Evolutionary conservation across 306 rosid genomes (phyloP).

Genomic region (Abrus pulchellus): DNA sequence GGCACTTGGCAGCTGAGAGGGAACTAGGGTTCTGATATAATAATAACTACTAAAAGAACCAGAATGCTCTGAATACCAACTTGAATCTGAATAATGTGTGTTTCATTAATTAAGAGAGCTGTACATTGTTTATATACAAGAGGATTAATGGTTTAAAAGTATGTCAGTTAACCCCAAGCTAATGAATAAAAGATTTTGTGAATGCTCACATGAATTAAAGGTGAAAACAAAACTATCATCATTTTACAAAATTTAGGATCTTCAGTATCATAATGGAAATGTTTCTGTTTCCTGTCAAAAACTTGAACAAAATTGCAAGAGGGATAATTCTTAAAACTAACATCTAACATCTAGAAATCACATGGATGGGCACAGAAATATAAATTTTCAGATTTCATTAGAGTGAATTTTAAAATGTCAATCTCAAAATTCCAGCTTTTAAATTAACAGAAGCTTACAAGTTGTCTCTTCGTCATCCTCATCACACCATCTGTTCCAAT

Average conservation of each 20-base stretch:
- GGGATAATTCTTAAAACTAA: background rate
- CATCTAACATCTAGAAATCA: background rate
- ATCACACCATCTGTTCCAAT: constrained; percentile 91
- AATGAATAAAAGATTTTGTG: background rate
- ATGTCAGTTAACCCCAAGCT: no score
- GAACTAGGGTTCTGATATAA: no score
- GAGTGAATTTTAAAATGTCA: constrained; percentile 23
- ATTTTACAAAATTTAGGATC: constrained; percentile 10
- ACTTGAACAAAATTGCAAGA: background rate
- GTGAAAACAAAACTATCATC: constrained; percentile 24
- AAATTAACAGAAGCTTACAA: constrained; percentile 55
- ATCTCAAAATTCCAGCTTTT: constrained; percentile 30
- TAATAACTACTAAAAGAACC: no score
- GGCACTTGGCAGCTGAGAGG: no score
- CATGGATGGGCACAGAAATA: constrained; percentile 8
- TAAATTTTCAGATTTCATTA: background rate
- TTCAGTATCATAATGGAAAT: background rate
- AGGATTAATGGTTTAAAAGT: no score
- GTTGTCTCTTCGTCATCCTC: constrained; percentile 77
- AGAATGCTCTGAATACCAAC: no score
- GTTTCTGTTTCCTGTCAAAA: constrained; percentile 4
- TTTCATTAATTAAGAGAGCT: no score
- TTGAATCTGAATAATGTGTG: no score
- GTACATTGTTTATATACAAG: no score
- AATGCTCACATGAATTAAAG: background rate